These are phyloP conservation scores for Eleusine coracana DNA, from an alignment of 176 grass and related monocot species.

Conservation along the genomic window DNA sequence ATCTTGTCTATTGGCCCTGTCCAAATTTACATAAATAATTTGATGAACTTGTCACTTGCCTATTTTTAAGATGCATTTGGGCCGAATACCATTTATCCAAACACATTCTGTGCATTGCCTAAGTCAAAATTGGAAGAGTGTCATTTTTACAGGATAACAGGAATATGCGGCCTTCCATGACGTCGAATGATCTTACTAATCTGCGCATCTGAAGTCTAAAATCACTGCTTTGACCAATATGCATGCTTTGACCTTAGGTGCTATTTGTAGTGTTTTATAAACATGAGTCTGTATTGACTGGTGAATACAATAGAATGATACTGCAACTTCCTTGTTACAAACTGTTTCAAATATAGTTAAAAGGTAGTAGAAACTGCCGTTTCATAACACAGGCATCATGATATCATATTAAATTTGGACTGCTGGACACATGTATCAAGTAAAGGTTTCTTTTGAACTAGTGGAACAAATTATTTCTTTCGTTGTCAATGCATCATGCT, in stretches of 20 bases:
- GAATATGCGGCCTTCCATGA: neutral
- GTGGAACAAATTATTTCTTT: slow-evolving; percentile 4
- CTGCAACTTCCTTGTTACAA: neutral
- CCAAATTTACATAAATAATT: neutral
- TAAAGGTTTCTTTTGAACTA: neutral
- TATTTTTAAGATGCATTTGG: neutral
- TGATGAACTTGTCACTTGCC: neutral
- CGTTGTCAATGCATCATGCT: slow-evolving; percentile 7
- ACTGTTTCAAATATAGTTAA: neutral
- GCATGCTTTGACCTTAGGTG: neutral
- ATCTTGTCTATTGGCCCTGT: neutral
- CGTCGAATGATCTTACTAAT: neutral
- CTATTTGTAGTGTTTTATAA: neutral
- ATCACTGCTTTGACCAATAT: slow-evolving; percentile 17
- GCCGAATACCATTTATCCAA: neutral
- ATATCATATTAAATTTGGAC: neutral
- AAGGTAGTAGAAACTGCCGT: neutral
- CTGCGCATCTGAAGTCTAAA: slow-evolving; percentile 25
- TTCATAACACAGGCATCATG: neutral
- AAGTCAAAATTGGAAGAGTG: neutral
- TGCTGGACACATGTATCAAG: neutral
- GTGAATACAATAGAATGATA: neutral
- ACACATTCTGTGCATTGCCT: neutral
- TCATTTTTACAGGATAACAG: slow-evolving; percentile 3
- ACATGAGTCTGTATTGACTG: slow-evolving; percentile 7